Evolutionary conservation across 208 protist species (phyloP).

Genomic region (Lotmaria passim): DNA sequence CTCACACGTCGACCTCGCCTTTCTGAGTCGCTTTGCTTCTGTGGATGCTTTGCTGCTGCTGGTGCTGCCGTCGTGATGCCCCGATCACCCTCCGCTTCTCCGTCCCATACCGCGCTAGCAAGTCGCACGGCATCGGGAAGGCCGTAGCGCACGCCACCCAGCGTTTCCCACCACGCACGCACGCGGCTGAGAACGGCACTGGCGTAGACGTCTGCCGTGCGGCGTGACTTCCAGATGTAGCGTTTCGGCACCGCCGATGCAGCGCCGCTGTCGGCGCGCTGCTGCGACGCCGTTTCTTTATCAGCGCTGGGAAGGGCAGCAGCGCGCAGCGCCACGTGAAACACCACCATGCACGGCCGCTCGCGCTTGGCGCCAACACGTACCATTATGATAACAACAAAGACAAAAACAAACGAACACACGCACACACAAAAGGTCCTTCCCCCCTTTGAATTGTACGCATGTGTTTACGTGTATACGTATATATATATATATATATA

Average conservation of each 20-base stretch:
- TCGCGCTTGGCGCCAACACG: conserved; percentile 34
- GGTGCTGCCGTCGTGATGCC: background rate
- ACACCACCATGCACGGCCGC: conserved; percentile 28
- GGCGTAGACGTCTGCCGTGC: conserved; percentile 23
- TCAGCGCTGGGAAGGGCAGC: background rate
- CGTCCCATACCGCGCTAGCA: conserved; percentile 24
- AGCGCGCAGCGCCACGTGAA: conserved; percentile 25
- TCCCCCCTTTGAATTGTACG: too few relatives aligned
- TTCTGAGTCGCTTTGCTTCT: background rate
- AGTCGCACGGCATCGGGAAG: conserved; percentile 12
- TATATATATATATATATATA: too few relatives aligned
- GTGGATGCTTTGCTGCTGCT: background rate
- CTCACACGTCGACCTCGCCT: background rate
- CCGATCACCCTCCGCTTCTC: background rate
- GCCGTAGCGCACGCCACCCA: conserved; percentile 46
- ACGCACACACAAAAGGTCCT: background rate
- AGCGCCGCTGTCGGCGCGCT: background rate
- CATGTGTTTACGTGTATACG: too few relatives aligned
- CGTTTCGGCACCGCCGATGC: conserved; percentile 1
- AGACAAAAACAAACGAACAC: background rate
- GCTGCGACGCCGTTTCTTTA: background rate
- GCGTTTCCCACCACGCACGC: conserved; percentile 27
- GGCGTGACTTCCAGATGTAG: conserved; percentile 20
- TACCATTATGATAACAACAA: conserved; percentile 21
- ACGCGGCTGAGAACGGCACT: conserved; percentile 22